These are phyloP conservation scores for Phytophthora lateralis DNA, from an alignment of 352 stramenopile species.

Conservation along the genomic window DNA sequence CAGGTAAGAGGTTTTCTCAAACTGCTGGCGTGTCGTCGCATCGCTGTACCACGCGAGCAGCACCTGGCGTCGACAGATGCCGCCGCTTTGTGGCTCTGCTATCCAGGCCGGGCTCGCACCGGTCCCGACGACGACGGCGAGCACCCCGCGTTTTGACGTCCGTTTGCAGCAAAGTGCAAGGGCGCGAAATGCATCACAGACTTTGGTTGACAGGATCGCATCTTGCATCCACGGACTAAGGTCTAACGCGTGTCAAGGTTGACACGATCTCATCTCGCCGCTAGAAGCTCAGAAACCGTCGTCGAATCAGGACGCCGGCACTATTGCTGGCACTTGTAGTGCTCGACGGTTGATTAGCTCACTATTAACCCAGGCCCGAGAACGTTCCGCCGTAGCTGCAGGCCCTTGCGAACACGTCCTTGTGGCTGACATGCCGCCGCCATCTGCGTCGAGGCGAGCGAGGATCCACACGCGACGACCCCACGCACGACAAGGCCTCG, in stretches of 20 bases:
- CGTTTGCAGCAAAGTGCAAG: neutral
- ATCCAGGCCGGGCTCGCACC: neutral
- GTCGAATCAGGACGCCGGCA: neutral
- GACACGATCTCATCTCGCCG: slow-evolving; percentile 19
- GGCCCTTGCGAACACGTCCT: slow-evolving; percentile 15
- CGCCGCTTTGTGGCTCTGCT: slow-evolving; percentile 17
- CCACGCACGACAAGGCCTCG: slow-evolving; percentile 6
- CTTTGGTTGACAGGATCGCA: slow-evolving; percentile 15
- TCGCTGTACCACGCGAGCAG: neutral
- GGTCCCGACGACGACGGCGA: neutral
- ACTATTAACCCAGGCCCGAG: slow-evolving; percentile 13
- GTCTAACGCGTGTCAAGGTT: slow-evolving; percentile 8
- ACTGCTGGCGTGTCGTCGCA: neutral
- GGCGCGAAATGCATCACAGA: slow-evolving; percentile 1
- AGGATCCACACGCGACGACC: slow-evolving; percentile 16
- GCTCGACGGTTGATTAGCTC: slow-evolving; percentile 21
- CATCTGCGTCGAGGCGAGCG: slow-evolving; percentile 21
- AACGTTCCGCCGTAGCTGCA: slow-evolving; percentile 36
- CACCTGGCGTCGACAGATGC: slow-evolving; percentile 17
- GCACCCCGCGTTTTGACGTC: neutral
- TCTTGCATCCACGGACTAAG: slow-evolving; percentile 8
- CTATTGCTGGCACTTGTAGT: neutral
- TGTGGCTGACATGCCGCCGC: slow-evolving; percentile 22
- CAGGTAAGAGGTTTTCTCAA: slow-evolving; percentile 2
- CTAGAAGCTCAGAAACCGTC: neutral